Conservation (phyloP, 768 basidiomycete genomes). For the Pleurotus djamor region DNA sequence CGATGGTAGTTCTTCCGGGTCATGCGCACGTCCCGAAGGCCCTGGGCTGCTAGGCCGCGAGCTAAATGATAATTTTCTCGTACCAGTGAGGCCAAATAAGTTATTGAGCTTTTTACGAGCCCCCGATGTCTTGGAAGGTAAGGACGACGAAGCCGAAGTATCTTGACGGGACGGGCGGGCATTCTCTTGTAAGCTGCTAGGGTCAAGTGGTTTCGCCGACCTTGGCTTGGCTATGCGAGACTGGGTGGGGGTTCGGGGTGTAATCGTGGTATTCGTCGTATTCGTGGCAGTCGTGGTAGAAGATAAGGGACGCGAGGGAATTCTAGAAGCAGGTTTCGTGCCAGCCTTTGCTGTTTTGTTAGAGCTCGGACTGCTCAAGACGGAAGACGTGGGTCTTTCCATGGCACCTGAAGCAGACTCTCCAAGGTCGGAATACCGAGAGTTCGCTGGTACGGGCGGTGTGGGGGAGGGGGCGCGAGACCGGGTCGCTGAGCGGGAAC, state of each 20-base stretch:
- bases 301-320: slow-evolving; percentile 62
- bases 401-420: slow-evolving; percentile 1
- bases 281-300: slow-evolving; percentile 63
- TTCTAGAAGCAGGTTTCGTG: slow-evolving; percentile 46
- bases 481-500: slow-evolving; percentile 63
- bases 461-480: slow-evolving; percentile 15
- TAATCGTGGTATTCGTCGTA: slow-evolving; percentile 59
- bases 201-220: background rate
- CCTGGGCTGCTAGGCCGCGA: slow-evolving; percentile 27
- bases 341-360: slow-evolving; percentile 18
- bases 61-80: slow-evolving; percentile 33
- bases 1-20: background rate
- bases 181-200: slow-evolving; percentile 5
- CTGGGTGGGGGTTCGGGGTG: slow-evolving; percentile 47
- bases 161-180: background rate
- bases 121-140: slow-evolving; percentile 32
- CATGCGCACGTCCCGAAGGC: slow-evolving; percentile 14
- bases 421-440: slow-evolving; percentile 1
- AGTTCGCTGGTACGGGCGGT: background rate
- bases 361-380: slow-evolving; percentile 4
- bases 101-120: slow-evolving; percentile 41
- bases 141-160: slow-evolving; percentile 17
- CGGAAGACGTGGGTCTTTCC: slow-evolving; percentile 3
- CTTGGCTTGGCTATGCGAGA: slow-evolving; percentile 19
- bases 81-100: slow-evolving; percentile 38